Evolutionary conservation across 208 protist genomes (phyloP).

Genomic region (Trypanosoma boissoni): DNA sequence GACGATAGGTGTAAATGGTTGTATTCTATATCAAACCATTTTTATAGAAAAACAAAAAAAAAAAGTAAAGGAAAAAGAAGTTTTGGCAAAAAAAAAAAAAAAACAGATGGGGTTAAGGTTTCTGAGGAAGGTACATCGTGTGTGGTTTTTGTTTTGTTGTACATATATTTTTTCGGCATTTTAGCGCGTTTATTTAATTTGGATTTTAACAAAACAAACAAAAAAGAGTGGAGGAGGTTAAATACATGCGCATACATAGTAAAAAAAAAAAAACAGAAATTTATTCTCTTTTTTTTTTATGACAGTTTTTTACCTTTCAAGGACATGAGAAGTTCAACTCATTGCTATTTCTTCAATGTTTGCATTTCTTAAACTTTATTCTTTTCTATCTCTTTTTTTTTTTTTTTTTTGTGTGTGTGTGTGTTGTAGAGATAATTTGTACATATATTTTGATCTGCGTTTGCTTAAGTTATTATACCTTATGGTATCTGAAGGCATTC

Average conservation of each 20-base stretch:
- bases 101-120: too few relatives aligned
- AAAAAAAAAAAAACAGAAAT: background rate
- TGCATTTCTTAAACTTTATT: background rate
- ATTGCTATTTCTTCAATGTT: background rate
- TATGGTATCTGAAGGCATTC: constrained; percentile 24
- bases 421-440: background rate
- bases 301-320: too few relatives aligned
- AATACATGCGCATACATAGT: background rate
- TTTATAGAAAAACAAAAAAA: constrained; percentile 1
- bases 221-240: too few relatives aligned
- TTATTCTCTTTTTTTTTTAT: background rate
- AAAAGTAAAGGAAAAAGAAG: too few relatives aligned
- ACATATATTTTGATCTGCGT: background rate
- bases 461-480: background rate
- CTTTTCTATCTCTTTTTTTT: constrained; percentile 12
- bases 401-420: constrained; percentile 14
- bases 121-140: too few relatives aligned
- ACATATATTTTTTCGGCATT: too few relatives aligned
- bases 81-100: too few relatives aligned
- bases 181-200: too few relatives aligned
- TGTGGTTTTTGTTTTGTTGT: too few relatives aligned
- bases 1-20: background rate
- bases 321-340: background rate
- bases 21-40: background rate
- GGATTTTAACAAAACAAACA: too few relatives aligned